Conservation (phyloP, 23 red algal species). For the Gracilaria vermiculophylla region DNA sequence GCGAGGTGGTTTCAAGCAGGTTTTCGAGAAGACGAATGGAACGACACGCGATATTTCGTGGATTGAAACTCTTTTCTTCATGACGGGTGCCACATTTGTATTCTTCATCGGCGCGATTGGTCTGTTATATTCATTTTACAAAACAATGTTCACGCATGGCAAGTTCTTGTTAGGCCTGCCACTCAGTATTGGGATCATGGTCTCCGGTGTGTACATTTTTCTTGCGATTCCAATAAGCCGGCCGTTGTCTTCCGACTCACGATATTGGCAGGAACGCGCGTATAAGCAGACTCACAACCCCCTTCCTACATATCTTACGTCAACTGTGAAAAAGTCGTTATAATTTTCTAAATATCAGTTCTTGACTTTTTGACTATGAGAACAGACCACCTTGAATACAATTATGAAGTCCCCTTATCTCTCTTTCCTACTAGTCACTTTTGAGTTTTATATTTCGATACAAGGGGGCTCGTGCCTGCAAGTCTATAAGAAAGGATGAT, state of each 20-base stretch:
- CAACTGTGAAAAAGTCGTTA: slow-evolving; percentile 20
- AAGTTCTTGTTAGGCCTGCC: slow-evolving; percentile 53
- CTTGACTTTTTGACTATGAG: background rate
- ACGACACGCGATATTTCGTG: slow-evolving; percentile 54
- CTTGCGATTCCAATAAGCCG: slow-evolving; percentile 63
- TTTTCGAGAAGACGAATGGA: slow-evolving; percentile 61
- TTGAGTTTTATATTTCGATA: too few relatives aligned
- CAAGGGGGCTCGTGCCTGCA: too few relatives aligned
- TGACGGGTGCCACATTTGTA: slow-evolving; percentile 37
- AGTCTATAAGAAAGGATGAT: too few relatives aligned
- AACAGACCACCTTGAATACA: too few relatives aligned
- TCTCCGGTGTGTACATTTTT: slow-evolving; percentile 43
- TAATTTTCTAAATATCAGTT: background rate
- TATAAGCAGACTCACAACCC: slow-evolving; percentile 77
- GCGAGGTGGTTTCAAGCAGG: slow-evolving; percentile 59
- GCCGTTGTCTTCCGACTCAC: slow-evolving; percentile 45
- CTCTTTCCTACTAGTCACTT: too few relatives aligned
- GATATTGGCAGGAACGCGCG: slow-evolving; percentile 64
- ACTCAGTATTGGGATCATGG: slow-evolving; percentile 26
- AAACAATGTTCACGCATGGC: slow-evolving; percentile 65
- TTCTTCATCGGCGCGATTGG: slow-evolving; percentile 29
- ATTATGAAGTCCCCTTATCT: too few relatives aligned
- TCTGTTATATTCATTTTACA: slow-evolving; percentile 30
- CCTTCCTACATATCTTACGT: slow-evolving; percentile 62
- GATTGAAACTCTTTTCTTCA: slow-evolving; percentile 41